These are phyloP conservation scores for Megacollybia marginata DNA, from an alignment of 768 basidiomycete species.

Conservation along the genomic window DNA sequence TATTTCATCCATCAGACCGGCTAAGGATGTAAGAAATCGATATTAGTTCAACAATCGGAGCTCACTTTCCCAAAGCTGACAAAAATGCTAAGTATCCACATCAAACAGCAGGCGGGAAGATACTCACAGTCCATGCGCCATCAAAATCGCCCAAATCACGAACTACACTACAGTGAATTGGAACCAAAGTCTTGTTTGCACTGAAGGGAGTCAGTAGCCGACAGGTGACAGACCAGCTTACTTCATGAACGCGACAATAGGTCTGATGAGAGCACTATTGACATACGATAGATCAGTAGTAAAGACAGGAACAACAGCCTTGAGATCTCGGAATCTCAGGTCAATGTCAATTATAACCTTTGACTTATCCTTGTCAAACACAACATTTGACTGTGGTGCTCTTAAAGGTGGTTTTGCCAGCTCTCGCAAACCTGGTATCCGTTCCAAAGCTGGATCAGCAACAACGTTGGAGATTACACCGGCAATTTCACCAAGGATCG, in stretches of 20 bases:
- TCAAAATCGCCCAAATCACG: slow-evolving; percentile 86
- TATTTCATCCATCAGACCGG: slow-evolving; percentile 71
- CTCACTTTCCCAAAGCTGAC: slow-evolving; percentile 90
- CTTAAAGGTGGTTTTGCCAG: slow-evolving; percentile 81
- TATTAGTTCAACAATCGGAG: slow-evolving; percentile 4
- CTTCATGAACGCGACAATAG: slow-evolving; percentile 99
- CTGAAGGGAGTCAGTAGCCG: slow-evolving; percentile 31
- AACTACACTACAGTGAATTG: slow-evolving; percentile 85
- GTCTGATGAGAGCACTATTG: slow-evolving; percentile 87
- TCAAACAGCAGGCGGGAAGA: slow-evolving; percentile 1
- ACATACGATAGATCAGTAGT: slow-evolving; percentile 83
- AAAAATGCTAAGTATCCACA: slow-evolving; percentile 3
- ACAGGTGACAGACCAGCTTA: slow-evolving; percentile 28
- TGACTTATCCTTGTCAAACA: slow-evolving; percentile 24
- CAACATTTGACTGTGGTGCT: slow-evolving; percentile 46
- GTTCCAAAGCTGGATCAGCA: slow-evolving; percentile 30
- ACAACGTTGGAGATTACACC: slow-evolving; percentile 68
- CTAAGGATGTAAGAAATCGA: slow-evolving; percentile 30
- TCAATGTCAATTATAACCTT: slow-evolving; percentile 84
- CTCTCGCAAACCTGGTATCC: slow-evolving; percentile 81
- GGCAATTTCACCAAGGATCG: slow-evolving; percentile 82
- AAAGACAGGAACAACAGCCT: slow-evolving; percentile 92
- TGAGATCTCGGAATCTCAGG: slow-evolving; percentile 88
- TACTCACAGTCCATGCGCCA: slow-evolving; percentile 89
- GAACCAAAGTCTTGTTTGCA: slow-evolving; percentile 88